These are phyloP conservation scores for Conticribra guillardii DNA, from an alignment of 108 stramenopile genomes.

Conservation along the genomic window DNA sequence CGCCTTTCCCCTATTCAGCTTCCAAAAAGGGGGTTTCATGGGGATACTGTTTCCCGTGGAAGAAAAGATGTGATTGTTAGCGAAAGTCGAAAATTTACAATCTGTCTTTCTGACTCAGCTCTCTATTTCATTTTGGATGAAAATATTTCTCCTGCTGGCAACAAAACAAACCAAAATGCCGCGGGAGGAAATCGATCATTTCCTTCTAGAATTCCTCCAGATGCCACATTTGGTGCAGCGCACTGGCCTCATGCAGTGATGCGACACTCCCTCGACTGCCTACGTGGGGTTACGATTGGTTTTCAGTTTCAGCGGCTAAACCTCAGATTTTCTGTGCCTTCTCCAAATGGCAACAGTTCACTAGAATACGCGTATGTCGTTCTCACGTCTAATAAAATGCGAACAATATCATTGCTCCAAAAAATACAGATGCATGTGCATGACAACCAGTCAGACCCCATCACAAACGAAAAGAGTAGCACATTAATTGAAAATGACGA, in stretches of 20 bases:
- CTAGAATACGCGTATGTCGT: conserved; percentile 76
- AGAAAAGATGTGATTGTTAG: conserved; percentile 55
- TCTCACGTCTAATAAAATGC: conserved; percentile 71
- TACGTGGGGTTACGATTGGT: conserved; percentile 77
- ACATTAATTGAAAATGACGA: conserved; percentile 83
- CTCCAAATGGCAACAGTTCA: conserved; percentile 30
- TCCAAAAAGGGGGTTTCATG: conserved; percentile 75
- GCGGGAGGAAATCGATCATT: conserved; percentile 51
- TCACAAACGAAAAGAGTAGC: conserved; percentile 13
- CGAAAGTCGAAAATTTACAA: conserved; percentile 65
- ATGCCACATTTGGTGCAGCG: conserved; percentile 64
- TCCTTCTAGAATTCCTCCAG: conserved; percentile 64
- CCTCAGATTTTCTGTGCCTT: conserved; percentile 63
- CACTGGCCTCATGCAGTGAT: conserved; percentile 83
- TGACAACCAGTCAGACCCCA: conserved; percentile 24
- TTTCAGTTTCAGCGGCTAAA: conserved; percentile 85
- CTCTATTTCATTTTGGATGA: conserved; percentile 75
- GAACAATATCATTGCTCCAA: conserved; percentile 68
- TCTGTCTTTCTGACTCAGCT: conserved; percentile 66
- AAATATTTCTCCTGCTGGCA: conserved; percentile 41
- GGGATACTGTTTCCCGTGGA: conserved; percentile 47
- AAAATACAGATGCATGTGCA: conserved; percentile 64
- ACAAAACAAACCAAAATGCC: conserved; percentile 5
- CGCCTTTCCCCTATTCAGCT: conserved; percentile 61
- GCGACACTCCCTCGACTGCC: conserved; percentile 61